Percentiles rank a stretch among this genome's conserved stretches.
phyloP scores from a whole-genome alignment of 2,329 filamentous ascomycete species.

The Hypomyces rosellus region DNA sequence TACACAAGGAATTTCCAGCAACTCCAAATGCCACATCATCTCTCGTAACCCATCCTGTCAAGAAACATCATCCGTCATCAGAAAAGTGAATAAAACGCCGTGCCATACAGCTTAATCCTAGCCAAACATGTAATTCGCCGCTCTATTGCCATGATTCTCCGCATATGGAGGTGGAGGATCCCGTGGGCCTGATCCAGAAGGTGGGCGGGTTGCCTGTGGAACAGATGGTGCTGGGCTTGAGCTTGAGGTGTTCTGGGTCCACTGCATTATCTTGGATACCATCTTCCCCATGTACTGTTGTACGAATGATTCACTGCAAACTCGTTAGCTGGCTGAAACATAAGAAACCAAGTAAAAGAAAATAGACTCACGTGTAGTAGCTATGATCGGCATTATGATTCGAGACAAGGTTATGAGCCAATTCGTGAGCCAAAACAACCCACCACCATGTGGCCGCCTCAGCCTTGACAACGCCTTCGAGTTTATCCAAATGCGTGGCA shows the following conservation, averaged over 20 bases:
- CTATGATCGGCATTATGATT: conserved; percentile 74
- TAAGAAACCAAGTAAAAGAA: not conserved
- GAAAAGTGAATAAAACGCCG: not conserved
- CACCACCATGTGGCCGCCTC: conserved; percentile 85
- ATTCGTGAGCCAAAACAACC: conserved; percentile 90
- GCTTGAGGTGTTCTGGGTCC: conserved; percentile 18
- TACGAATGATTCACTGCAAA: conserved; percentile 63
- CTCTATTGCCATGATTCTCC: conserved; percentile 3
- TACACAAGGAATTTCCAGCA: too few relatives aligned
- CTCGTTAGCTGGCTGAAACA: conserved; percentile 1
- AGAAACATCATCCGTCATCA: too few relatives aligned
- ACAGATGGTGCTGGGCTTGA: conserved; percentile 1
- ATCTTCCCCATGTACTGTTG: conserved; percentile 70
- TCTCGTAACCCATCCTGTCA: too few relatives aligned
- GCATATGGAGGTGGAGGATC: conserved; percentile 20
- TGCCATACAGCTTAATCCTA: conserved; percentile 8
- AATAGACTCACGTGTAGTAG: conserved; percentile 62
- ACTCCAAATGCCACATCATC: too few relatives aligned
- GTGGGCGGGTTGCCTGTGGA: conserved; percentile 4
- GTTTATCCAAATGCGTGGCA: conserved; percentile 38
- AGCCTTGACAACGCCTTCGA: conserved; percentile 41
- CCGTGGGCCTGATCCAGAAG: conserved; percentile 7
- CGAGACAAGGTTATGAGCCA: conserved; percentile 85
- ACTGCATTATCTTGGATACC: conserved; percentile 46
- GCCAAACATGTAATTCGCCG: conserved; percentile 11